Base-by-base conservation (phyloP, 352 stramenopile genomes). In the Vaucheria bursata region DNA sequence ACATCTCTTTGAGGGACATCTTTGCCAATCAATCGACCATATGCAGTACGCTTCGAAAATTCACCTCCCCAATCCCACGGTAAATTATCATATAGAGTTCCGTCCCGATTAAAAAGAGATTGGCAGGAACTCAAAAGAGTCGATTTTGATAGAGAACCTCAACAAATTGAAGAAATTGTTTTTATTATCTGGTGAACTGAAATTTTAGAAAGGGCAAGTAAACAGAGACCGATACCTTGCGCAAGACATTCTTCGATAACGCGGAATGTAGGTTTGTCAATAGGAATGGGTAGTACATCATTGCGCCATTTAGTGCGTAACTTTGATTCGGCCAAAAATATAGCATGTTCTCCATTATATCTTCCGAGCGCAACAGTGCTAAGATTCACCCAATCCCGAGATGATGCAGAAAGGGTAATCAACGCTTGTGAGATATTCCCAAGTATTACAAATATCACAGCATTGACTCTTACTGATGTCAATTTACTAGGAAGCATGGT, bases 21-120 rank as follows among this genome's bases (percentile, higher is more conserved):
- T 36, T 40, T 40, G 65, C 65, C 40, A 25, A 2, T 25, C 29
- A 72, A 6, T 1, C 6, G 6, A 12, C 33, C 65, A 35, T 38
- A 72, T 1, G 65, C 65, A 25, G 6, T 7, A 35, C 31, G 12
- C 65, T 72, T 72, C n/a, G 65, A 29, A 25, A 4, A 2, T 2
- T 36, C 33, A 6, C 1, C 65, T 36, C 65, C 65, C 65, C 65
- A 72, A 29, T 50, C 80, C 83, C 82, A 91, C 0, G 88, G 87
- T 5, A 90, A 32, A 73, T 89, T 88, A 65, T 91, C 88, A 72
- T 87, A 90, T 8, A 90, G 68, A 25, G 77, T 83, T 29, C 69
- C 73, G 68, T 90, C 88, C 31, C 88, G 79, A 84, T 89, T 89
- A 4, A 90, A 53, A 29, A 89, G 76, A 0, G 87, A 64, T 1